phyloP scores from a whole-genome alignment of 768 basidiomycete genomes.

The Hysterangium stoloniferum region DNA sequence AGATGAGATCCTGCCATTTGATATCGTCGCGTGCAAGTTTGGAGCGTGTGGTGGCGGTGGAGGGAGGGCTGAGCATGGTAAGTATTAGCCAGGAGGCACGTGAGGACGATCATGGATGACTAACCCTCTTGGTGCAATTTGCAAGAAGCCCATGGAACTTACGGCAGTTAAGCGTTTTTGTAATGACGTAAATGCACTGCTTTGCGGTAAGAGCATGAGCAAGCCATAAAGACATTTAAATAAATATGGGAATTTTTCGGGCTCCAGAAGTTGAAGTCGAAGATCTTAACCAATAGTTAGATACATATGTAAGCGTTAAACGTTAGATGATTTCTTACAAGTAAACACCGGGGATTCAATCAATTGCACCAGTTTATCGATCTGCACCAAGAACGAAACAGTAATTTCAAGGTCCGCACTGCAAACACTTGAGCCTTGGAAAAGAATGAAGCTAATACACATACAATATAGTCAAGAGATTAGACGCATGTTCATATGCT shows the following conservation, averaged over 20 bases:
- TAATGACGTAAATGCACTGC: slow-evolving; percentile 90
- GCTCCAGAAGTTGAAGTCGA: slow-evolving; percentile 91
- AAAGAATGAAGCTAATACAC: slow-evolving; percentile 21
- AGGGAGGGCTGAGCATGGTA: slow-evolving; percentile 14
- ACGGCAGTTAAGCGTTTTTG: slow-evolving; percentile 92
- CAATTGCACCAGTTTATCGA: slow-evolving; percentile 95
- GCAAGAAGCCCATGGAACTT: slow-evolving; percentile 88
- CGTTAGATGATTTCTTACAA: slow-evolving; percentile 44
- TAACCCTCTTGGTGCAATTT: slow-evolving; percentile 82
- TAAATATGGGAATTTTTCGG: slow-evolving; percentile 91
- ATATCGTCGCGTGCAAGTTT: slow-evolving; percentile 84
- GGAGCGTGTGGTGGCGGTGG: slow-evolving; percentile 49
- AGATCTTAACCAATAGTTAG: slow-evolving; percentile 41
- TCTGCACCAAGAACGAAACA: slow-evolving; percentile 87
- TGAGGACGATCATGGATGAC: slow-evolving; percentile 18
- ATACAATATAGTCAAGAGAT: slow-evolving; percentile 91
- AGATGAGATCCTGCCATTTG: slow-evolving; percentile 92
- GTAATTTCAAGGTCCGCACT: slow-evolving; percentile 98
- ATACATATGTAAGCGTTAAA: slow-evolving; percentile 5
- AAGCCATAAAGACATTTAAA: slow-evolving; percentile 98
- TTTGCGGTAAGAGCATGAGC: slow-evolving; percentile 95
- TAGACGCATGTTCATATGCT: slow-evolving; percentile 98
- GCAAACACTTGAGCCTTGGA: neutral
- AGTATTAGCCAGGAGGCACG: slow-evolving; percentile 17
- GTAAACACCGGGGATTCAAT: slow-evolving; percentile 99